Base-by-base conservation (phyloP, 495 filamentous ascomycete genomes). In the Friedmanniomyces simplex region DNA sequence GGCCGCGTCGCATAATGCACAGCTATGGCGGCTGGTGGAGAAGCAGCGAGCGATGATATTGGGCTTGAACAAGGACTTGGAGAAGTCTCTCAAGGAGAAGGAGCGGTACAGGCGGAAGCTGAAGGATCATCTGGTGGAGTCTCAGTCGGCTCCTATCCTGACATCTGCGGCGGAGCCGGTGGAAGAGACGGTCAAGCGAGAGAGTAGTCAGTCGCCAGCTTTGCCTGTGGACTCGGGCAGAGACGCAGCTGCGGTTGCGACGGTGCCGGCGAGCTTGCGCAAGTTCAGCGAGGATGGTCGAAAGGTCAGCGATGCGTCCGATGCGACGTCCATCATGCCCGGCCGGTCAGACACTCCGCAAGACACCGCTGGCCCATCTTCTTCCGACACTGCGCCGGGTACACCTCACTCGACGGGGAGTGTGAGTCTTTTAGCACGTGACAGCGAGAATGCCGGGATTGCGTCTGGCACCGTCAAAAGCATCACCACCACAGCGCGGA, bases 1-100 rank as follows among this genome's bases (percentile, higher is more conserved):
- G 24, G 83, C 88, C 36, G 79, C 87, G 7, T 83, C 88, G 56
- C 93, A 96, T 63, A 97, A 97, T 69, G 76, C 85, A 16, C 91
- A 97, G 69, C 72, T 98, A 58, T 98, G 93, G 93, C 83, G 88
- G 52, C 72, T 98, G 48, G 90, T 98, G 25, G 90, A 97, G 69
- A 97, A 98, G 70, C 93, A 98, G 71, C 79, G 93, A 48, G 83
- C 89, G 0, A 87, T 98, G 78, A 90, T 98, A 34, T 65, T 96
- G 25, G 94, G 93, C 0, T 75, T 98, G 37, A 96, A 97, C 64
- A 94, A 93, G 70, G 93, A 98, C 66, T 76, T 98, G 24, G 91
- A 96, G 69, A 82, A 87, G 49, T 84, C 91, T 2, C 68, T 95
- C 64, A 95, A 95, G 67, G 93, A 96, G 61, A 97, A 96, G 69